Evolutionary conservation across 108 stramenopile species (phyloP), one percentile per base, ranked within the genome.

Genomic region (Nitzschia sp.): DNA sequence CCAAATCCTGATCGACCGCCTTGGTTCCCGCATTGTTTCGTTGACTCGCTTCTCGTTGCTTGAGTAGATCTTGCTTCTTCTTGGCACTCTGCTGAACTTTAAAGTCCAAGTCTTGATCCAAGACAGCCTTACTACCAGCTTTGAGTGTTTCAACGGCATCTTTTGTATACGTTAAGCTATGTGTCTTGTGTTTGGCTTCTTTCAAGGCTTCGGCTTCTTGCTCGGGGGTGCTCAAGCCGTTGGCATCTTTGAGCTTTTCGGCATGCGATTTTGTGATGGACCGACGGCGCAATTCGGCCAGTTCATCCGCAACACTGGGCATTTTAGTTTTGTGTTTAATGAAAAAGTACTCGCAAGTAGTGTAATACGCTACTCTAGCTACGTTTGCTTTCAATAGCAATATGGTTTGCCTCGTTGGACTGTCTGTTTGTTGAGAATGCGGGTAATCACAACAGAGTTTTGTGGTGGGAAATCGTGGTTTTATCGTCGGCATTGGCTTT

Each of bases 171-270:
- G 46, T 42, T n/a, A 31, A 36, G 18, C 38, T 45, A n/a, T 60
- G 51, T 1, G 15, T 49, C 11, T 59, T 58, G 21, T 68, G 45
- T 6, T 56, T 62, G 29, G 57, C 45, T 35, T 61, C 42, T 35
- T 72, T 68, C 24, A 78, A 32, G 9, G 65, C 59, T 17, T 18
- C 17, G 0, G 31, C 61, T 68, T 68, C 77, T 59, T 66, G 66
- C 54, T 78, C 77, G 8, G 77, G 77, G 28, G 77, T 78, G 1
- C 71, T 72, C 34, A 78, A 35, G 28, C 77, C 77, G 46, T 46
- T 46, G 15, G 71, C 71, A 56, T 54, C 62, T 59, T 78, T 31
- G 23, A 78, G 54, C 32, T 78, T 78, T 29, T 29, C 26, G 8
- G 77, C 71, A 28, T 68, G 51, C 1, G 70, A 62, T 54, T 77